phyloP scores from a whole-genome alignment of 2,329 filamentous ascomycete genomes.

The Claviceps fusiformis region DNA sequence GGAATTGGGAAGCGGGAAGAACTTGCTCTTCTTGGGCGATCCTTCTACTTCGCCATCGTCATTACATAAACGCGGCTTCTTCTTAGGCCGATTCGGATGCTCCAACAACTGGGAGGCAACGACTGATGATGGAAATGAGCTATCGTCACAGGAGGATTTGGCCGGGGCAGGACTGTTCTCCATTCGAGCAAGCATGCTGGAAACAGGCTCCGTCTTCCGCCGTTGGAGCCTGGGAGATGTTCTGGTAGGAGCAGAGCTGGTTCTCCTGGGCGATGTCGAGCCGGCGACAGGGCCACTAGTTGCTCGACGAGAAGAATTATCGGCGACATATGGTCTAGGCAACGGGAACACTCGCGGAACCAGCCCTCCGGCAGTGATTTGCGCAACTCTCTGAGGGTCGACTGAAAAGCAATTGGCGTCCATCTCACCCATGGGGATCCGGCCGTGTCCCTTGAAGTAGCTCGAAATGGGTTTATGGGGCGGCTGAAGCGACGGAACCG shows the following conservation, averaged over 20 bases:
- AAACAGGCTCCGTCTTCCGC: slow-evolving; percentile 38
- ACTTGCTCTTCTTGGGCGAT: slow-evolving; percentile 36
- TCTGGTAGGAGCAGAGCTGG: slow-evolving; percentile 11
- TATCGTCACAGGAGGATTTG: slow-evolving; percentile 5
- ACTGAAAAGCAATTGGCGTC: slow-evolving; percentile 46
- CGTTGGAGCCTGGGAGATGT: slow-evolving; percentile 29
- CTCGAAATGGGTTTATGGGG: slow-evolving; percentile 37
- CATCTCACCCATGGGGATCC: slow-evolving; percentile 49
- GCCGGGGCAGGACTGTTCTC: slow-evolving; percentile 10
- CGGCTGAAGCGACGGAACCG: slow-evolving; percentile 13
- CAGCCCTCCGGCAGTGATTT: slow-evolving; percentile 33
- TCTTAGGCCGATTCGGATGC: slow-evolving; percentile 29
- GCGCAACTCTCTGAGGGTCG: slow-evolving; percentile 33
- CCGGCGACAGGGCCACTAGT: slow-evolving; percentile 3
- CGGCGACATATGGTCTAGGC: slow-evolving; percentile 41
- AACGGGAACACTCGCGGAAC: slow-evolving; percentile 45
- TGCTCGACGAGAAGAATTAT: slow-evolving; percentile 11
- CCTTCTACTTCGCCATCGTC: slow-evolving; percentile 22
- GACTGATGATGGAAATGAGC: slow-evolving; percentile 5
- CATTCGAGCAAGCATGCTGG: slow-evolving; percentile 25
- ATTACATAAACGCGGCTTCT: slow-evolving; percentile 43
- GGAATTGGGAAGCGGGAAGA: slow-evolving; percentile 29
- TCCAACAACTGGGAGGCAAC: slow-evolving; percentile 11
- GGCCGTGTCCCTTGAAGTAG: slow-evolving; percentile 36
- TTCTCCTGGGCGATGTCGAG: slow-evolving; percentile 5